phyloP scores from a whole-genome alignment of 257 asterid genomes.

The Scutellaria barbata region DNA sequence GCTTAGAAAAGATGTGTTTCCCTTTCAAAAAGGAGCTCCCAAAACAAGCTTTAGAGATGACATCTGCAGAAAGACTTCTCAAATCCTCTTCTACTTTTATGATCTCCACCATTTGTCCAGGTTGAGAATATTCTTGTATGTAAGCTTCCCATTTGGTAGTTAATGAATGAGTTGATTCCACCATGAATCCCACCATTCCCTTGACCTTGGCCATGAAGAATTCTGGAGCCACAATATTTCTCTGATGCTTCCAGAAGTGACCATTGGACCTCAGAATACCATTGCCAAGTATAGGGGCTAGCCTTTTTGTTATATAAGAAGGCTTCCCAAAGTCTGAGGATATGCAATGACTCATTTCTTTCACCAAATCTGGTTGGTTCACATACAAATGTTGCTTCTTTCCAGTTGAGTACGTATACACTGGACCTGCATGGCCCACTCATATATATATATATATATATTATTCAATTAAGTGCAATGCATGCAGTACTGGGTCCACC shows the following conservation, averaged over 20 bases:
- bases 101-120: constrained; percentile 56
- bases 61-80: constrained; percentile 80
- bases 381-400: constrained; percentile 79
- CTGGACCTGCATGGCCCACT: constrained; percentile 69
- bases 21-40: constrained; percentile 81
- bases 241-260: constrained; percentile 73
- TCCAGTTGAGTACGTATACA: constrained; percentile 75
- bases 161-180: constrained; percentile 60
- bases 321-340: constrained; percentile 73
- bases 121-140: constrained; percentile 41
- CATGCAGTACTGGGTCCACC: no score
- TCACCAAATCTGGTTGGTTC: constrained; percentile 72
- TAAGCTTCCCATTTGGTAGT: constrained; percentile 59
- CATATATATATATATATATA: no score
- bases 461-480: no score
- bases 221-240: constrained; percentile 80
- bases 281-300: constrained; percentile 92
- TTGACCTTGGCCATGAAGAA: constrained; percentile 85
- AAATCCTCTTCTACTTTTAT: constrained; percentile 60
- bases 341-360: constrained; percentile 67
- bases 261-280: constrained; percentile 89
- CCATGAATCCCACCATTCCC: constrained; percentile 81
- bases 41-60: constrained; percentile 82
- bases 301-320: constrained; percentile 74
- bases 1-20: constrained; percentile 70